Base-by-base conservation (phyloP, 768 basidiomycete genomes). In the Tulasnella sp. region DNA sequence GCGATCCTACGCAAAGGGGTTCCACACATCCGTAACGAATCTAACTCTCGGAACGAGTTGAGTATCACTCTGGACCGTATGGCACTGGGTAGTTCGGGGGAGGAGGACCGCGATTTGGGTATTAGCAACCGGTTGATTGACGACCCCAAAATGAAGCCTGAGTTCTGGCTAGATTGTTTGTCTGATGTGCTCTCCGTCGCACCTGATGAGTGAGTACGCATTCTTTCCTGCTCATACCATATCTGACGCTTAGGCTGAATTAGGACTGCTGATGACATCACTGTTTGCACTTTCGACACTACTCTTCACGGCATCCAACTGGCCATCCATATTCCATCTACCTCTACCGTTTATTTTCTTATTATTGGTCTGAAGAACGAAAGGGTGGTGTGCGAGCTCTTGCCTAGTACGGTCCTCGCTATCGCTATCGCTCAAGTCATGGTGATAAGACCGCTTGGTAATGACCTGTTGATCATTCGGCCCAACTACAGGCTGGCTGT, bases 401-500 rank as follows among this genome's bases (percentile, higher is more conserved):
- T 59, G 7, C 27, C 57, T 1, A 63, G 63, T 7, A 53, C 63
- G 42, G 61, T 74, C 10, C 68, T 72, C 7, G 85, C 79, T 0
- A 65, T 79, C 1, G 79, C 83, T 1, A 76, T 79, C 0, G 73
- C 77, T 0, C 72, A 87, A 2, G 70, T 92, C 41, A 73, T 78
- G 19, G 78, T 81, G 1, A 85, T 84, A 2, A 80, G 92, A 19
- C 70, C 71, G 5, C 71, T 74, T 12, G 74, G 89, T 12, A 75
- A 75, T 67, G 92, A 96, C 68, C 72, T 92, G 9, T 70, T 94
- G 3, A 70, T 85, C 15, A 69, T 89, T 49, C 80, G 77, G 49
- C 76, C 81, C 2, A 73, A 79, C 49, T 76, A 81, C 29, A 68
- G 68, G 8, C 69, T 90, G 9, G 69, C 72, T 0, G 66, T 92